Conservation (phyloP, 768 basidiomycete genomes). For the Nidularia pulvinata region DNA sequence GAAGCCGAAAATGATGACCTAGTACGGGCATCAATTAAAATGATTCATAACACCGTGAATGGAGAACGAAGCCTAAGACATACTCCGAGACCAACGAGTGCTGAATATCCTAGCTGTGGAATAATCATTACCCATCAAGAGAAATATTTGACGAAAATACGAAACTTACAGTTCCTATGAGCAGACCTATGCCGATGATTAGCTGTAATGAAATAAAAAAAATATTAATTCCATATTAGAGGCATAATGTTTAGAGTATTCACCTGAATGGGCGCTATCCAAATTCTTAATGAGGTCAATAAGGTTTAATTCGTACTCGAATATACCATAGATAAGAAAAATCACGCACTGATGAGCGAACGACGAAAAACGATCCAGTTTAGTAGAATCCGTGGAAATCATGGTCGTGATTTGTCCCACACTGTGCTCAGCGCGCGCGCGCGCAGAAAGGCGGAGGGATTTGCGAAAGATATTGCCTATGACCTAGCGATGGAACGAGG, state of each 20-base stretch:
- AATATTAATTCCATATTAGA: background rate
- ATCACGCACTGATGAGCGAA: constrained; percentile 21
- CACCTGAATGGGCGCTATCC: constrained; percentile 28
- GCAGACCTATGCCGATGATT: constrained; percentile 44
- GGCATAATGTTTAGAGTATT: background rate
- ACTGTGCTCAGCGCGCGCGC: constrained; percentile 40
- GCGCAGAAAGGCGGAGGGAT: constrained; percentile 49
- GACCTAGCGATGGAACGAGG: constrained; percentile 7
- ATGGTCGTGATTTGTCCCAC: constrained; percentile 52
- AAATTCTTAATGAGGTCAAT: constrained; percentile 15
- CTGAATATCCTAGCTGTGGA: constrained; percentile 48
- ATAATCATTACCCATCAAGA: background rate
- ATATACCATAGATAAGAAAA: background rate
- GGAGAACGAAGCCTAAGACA: constrained; percentile 5
- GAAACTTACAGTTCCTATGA: constrained; percentile 41
- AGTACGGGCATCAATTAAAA: background rate
- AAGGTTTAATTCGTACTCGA: background rate
- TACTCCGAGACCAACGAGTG: constrained; percentile 50
- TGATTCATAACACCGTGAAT: constrained; percentile 1
- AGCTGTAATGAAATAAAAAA: constrained; percentile 23
- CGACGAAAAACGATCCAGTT: constrained; percentile 33
- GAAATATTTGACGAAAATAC: background rate
- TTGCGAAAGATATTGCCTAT: constrained; percentile 43
- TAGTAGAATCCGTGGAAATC: constrained; percentile 45
- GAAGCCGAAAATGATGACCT: constrained; percentile 46